These are phyloP conservation scores for Mycena belliarum DNA, from an alignment of 768 basidiomycete species.

Conservation along the genomic window DNA sequence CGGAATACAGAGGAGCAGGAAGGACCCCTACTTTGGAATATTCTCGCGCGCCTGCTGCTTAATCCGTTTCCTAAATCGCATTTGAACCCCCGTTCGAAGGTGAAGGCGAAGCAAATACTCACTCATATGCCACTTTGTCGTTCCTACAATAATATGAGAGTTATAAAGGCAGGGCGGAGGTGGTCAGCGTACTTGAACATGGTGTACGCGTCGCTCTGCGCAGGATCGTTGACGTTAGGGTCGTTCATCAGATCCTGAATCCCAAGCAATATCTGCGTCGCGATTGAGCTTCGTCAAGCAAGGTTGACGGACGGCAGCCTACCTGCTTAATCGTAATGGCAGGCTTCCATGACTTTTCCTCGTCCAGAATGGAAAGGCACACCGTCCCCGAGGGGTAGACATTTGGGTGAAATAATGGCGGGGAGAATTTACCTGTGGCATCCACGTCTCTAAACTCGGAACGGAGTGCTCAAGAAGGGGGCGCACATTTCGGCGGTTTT, in stretches of 20 bases:
- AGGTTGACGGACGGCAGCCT: slow-evolving; percentile 13
- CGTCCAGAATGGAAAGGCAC: slow-evolving; percentile 95
- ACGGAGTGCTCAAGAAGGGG: background rate
- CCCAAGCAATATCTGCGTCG: slow-evolving; percentile 81
- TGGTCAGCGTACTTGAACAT: slow-evolving; percentile 85
- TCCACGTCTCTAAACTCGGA: background rate
- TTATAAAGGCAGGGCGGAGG: background rate
- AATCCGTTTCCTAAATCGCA: slow-evolving; percentile 65
- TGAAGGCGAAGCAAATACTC: slow-evolving; percentile 31
- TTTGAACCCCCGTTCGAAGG: slow-evolving; percentile 1
- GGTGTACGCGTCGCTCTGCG: slow-evolving; percentile 97
- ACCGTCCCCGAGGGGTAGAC: slow-evolving; percentile 99
- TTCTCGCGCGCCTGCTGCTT: slow-evolving; percentile 88
- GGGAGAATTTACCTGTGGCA: slow-evolving; percentile 91
- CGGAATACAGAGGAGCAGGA: background rate
- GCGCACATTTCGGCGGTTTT: slow-evolving; percentile 86
- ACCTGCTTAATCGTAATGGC: slow-evolving; percentile 99
- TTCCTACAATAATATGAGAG: slow-evolving; percentile 55
- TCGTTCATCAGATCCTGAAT: slow-evolving; percentile 95
- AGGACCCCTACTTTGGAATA: slow-evolving; percentile 73
- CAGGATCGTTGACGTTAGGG: slow-evolving; percentile 96
- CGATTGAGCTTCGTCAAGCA: slow-evolving; percentile 4
- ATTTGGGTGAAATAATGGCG: slow-evolving; percentile 96
- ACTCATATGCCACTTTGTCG: slow-evolving; percentile 93
- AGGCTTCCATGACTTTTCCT: slow-evolving; percentile 99